Percentiles rank a stretch among this genome's conserved stretches.
These are phyloP conservation scores for Amylocystis lapponica DNA, from an alignment of 768 basidiomycete genomes.

Conservation along the genomic window DNA sequence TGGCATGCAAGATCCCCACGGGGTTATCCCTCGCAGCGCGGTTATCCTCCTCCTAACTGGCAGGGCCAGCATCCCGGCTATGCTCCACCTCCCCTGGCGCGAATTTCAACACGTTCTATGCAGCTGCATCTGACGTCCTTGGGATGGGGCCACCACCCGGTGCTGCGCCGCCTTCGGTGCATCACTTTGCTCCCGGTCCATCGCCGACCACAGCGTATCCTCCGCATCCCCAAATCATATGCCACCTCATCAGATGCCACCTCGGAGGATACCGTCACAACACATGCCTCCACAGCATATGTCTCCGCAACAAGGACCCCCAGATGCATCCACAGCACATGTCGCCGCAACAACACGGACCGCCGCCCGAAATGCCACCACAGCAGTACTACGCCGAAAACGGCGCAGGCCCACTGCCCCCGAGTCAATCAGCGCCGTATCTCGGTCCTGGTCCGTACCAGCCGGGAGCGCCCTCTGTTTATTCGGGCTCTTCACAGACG, in stretches of 20 bases:
- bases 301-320: no score
- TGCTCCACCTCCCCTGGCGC: constrained; percentile 8
- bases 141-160: constrained; percentile 67
- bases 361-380: constrained; percentile 5
- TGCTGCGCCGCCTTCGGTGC: constrained; percentile 13
- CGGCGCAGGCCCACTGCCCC: constrained; percentile 5
- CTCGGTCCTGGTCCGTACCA: constrained; percentile 13
- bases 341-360: no score
- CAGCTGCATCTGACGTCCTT: constrained; percentile 75
- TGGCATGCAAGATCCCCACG: neutral
- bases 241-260: no score
- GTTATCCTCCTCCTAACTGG: constrained; percentile 9
- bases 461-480: constrained; percentile 13
- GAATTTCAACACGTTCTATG: constrained; percentile 53
- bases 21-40: constrained; percentile 6
- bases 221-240: constrained; percentile 9
- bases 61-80: constrained; percentile 11
- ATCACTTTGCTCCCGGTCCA: constrained; percentile 6
- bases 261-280: no score
- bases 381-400: constrained; percentile 9
- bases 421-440: constrained; percentile 12
- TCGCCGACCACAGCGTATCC: constrained; percentile 9
- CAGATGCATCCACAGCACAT: constrained; percentile 1
- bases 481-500: constrained; percentile 14
- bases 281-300: no score